Base-by-base conservation (phyloP, 805 yeast genomes). In the Cyberlindnera maritima region DNA sequence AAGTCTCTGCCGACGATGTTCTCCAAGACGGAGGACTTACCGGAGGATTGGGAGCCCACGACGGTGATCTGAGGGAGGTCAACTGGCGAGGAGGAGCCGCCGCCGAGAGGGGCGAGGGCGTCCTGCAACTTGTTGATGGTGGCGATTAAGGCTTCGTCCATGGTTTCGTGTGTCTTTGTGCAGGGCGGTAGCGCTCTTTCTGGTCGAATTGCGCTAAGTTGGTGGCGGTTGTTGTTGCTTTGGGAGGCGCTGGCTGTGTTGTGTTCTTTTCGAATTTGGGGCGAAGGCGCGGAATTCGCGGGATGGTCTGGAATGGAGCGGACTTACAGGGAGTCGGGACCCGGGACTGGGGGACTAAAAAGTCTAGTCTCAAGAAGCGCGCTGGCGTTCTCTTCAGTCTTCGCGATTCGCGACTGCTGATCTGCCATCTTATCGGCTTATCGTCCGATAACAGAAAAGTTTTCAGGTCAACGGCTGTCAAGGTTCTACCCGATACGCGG, bases 41-140 rank as follows among this genome's bases (percentile, higher is more conserved):
- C 96, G 52, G 86, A 76, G 36, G 96, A 87, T 65, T 88, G 96
- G 4, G 96, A 88, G 35, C 96, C 96, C 38, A 88, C 96, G 32
- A 88, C 96, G n/a, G 96, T 88, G 61, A 89, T 89, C 67, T 89
- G 96, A 14, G 96, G 96, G 55, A 89, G 75, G 67, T 89, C 96
- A 44, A 89, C 90, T 9, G 95, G 92, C 18, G 91, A 85, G 14
- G 78, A 61, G 17, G 88, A 76, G 19, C 90, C 88, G 12, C 87
- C 88, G 21, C 96, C 96, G 36, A 88, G 71, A 3, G 96, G 90
- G 21, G 96, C 92, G 62, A 88, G 76, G 2, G 95, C 96, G 63
- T 88, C 96, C 70, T 87, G 88, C 44, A 85, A 74, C 65, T 84
- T 83, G 71, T 86, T 86, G 67, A 86, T 88, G 23, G 89, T 82